Base-by-base conservation (phyloP, 192 early-diverging fungal species). In the Mycoemilia scoparia region DNA sequence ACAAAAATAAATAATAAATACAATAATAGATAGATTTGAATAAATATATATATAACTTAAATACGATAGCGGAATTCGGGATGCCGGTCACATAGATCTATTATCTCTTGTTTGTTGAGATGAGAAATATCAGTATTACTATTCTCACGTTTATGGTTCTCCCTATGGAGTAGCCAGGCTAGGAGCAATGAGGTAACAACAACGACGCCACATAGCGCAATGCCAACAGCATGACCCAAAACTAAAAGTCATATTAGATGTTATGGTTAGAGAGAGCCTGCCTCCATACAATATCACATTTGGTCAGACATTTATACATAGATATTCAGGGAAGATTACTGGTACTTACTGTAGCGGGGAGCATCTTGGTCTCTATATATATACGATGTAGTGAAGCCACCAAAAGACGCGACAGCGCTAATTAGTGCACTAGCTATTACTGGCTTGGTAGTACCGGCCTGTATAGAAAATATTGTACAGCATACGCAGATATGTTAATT, bases 11-110 rank as follows among this genome's bases (percentile, higher is more conserved):
- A n/a, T n/a, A n/a, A n/a, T n/a, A n/a, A n/a, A n/a, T n/a, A n/a
- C n/a, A n/a, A n/a, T n/a, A n/a, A n/a, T n/a, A n/a, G n/a, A n/a
- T n/a, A n/a, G n/a, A n/a, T n/a, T n/a, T 13, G 2, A 7, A 34
- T 15, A n/a, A 21, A 36, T 36, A 36, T 10, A 16, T 10, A 21
- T 5, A 36, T 16, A 21, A 13, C 28, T 29, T 33, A 61, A 5
- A 61, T 25, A 20, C 34, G 46, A 45, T 61, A 61, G 21, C 58
- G 29, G 24, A 61, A 61, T 24, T 50, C 52, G 0, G 58, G 58
- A 29, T 61, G 58, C 27, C 51, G 43, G 44, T 61, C 52, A 3
- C 51, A 51, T 9, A 61, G 37, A 32, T 54, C 58, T 11, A 30
- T 37, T 8, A 54, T 39, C 31, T 54, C 47, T 9, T 46, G 41